Evolutionary conservation across 305 asterid genomes (phyloP).

Genomic region (Fraxinus albicans): DNA sequence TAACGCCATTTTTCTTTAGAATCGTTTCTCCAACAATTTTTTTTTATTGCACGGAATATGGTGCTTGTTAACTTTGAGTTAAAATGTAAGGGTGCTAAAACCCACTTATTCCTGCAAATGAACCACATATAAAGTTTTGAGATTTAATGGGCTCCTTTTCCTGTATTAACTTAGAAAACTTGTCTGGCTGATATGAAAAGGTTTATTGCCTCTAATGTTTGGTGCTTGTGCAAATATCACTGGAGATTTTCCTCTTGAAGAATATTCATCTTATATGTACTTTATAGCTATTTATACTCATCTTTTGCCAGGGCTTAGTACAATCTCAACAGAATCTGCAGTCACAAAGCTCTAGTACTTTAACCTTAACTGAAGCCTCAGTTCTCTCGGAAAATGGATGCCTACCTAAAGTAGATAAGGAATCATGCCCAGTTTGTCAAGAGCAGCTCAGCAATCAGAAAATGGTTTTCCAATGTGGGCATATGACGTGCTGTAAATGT

Average conservation of each 20-base stretch:
- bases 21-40: not conserved
- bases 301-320: slow-evolving; percentile 68
- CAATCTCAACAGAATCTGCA: slow-evolving; percentile 57
- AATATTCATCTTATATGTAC: not conserved
- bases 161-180: not conserved
- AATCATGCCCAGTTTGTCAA: slow-evolving; percentile 90
- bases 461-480: slow-evolving; percentile 99
- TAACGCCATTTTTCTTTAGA: not conserved
- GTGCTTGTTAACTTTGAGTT: not conserved
- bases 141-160: not conserved
- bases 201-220: slow-evolving; percentile 4
- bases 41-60: not conserved
- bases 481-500: slow-evolving; percentile 91
- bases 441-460: slow-evolving; percentile 80
- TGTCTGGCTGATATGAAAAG: not conserved
- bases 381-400: slow-evolving; percentile 32
- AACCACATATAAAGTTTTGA: not conserved
- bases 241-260: slow-evolving; percentile 16
- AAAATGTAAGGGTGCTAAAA: not conserved
- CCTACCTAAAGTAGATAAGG: slow-evolving; percentile 38
- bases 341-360: slow-evolving; percentile 38
- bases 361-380: slow-evolving; percentile 35
- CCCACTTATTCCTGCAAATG: not conserved
- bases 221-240: slow-evolving; percentile 6
- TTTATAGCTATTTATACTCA: slow-evolving; percentile 11